phyloP scores from a whole-genome alignment of 129 eudicot species.

The Artemisia argyi region DNA sequence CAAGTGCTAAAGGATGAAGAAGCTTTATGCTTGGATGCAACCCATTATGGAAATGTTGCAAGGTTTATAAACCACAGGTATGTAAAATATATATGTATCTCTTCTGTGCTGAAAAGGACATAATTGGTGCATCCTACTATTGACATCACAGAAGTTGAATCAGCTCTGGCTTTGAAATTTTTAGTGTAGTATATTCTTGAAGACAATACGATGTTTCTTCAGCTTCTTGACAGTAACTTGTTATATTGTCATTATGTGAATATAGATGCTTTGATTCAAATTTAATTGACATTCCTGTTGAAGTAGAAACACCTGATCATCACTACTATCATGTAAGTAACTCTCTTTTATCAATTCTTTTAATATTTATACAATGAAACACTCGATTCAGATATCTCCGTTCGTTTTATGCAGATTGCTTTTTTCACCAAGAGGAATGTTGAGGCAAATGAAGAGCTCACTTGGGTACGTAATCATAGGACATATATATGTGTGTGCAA shows the following conservation, averaged over 20 bases:
- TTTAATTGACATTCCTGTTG: slow-evolving; percentile 70
- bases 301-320: slow-evolving; percentile 79
- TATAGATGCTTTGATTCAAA: slow-evolving; percentile 70
- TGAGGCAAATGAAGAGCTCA: slow-evolving; percentile 69
- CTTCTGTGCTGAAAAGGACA: not conserved
- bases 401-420: slow-evolving; percentile 62
- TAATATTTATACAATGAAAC: not conserved
- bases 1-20: slow-evolving; percentile 70
- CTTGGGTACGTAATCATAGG: slow-evolving; percentile 59
- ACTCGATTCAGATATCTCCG: not conserved
- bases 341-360: not conserved
- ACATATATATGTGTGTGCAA: not conserved
- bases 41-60: slow-evolving; percentile 72
- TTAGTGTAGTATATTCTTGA: slow-evolving; percentile 14
- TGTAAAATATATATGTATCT: not conserved
- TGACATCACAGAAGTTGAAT: not conserved
- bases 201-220: not conserved
- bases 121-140: not conserved
- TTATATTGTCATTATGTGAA: slow-evolving; percentile 1
- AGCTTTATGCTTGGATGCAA: slow-evolving; percentile 88
- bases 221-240: slow-evolving; percentile 7
- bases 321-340: slow-evolving; percentile 84
- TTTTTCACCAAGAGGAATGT: slow-evolving; percentile 73
- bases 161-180: slow-evolving; percentile 18
- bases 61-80: slow-evolving; percentile 89